Evolutionary conservation across 2,329 filamentous ascomycete genomes (phyloP).

Genomic region (Arthrobotrys sinensis): DNA sequence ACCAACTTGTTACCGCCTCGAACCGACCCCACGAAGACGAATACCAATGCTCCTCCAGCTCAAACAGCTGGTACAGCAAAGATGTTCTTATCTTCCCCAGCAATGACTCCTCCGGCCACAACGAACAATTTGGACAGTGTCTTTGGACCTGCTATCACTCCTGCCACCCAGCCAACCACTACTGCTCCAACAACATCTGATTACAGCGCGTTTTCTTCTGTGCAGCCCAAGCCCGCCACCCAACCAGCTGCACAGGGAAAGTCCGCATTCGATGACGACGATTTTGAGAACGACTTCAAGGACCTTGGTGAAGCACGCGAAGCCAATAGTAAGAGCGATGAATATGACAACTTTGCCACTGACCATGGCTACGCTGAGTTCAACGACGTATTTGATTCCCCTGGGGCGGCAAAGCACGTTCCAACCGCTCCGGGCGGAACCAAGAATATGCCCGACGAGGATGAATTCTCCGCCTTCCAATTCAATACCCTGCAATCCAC

Average conservation of each 20-base stretch:
- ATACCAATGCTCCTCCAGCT: conserved; percentile 63
- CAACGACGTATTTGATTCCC: conserved; percentile 84
- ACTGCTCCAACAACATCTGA: conserved; percentile 64
- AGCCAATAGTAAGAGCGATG: conserved; percentile 76
- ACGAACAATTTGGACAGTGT: conserved; percentile 54
- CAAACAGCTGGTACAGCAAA: conserved; percentile 57
- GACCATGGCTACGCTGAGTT: conserved; percentile 82
- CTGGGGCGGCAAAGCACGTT: conserved; percentile 65
- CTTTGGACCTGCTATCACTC: conserved; percentile 57
- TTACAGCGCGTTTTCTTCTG: conserved; percentile 63
- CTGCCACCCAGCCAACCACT: conserved; percentile 63
- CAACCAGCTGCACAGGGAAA: conserved; percentile 68
- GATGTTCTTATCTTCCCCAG: conserved; percentile 61
- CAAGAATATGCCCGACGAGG: conserved; percentile 65
- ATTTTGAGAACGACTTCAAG: conserved; percentile 83
- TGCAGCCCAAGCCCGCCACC: conserved; percentile 61
- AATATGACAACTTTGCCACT: conserved; percentile 72
- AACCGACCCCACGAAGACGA: conserved; percentile 70
- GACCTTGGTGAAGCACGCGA: conserved; percentile 88
- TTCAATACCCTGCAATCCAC: conserved; percentile 68
- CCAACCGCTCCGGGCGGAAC: conserved; percentile 62
- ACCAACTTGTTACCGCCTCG: conserved; percentile 73
- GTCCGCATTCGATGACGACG: conserved; percentile 77
- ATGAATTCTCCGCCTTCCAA: conserved; percentile 72
- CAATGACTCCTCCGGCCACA: conserved; percentile 43